Evolutionary conservation across 2,329 filamentous ascomycete species (phyloP), one percentile per base, ranked within the genome.

Genomic region (Colletotrichum somersetense): DNA sequence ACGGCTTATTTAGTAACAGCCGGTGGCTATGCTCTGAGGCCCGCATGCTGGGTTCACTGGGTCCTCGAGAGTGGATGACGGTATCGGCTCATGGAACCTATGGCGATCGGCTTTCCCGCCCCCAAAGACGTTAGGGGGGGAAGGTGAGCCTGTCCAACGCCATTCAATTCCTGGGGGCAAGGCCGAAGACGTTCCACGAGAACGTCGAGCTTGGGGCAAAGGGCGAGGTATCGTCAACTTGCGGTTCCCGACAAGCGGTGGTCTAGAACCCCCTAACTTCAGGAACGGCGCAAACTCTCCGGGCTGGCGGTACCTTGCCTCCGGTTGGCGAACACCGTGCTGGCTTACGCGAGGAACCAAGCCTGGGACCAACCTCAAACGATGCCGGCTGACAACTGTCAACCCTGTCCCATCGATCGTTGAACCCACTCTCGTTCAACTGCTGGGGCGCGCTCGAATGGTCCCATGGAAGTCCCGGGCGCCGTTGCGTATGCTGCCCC

Each of bases 201-300:
- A 50, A 23, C 38, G 33, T 50, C 18, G n/a, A 26, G 33, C 38
- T 61, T 65, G 59, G 55, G 52, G 50, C 55, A 40, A 56, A 42
- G 46, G 33, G 30, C 56, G 66, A 16, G 23, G 42, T 16, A 40
- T 69, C 53, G 38, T 64, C 33, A 56, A 55, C 50, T 26, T 67
- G 26, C 20, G 59, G 66, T 56, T 68, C 40, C 66, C 69, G 65
- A 64, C 30, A 4, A 61, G 40, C 64, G 59, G 35, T 50, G 59
- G 59, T 69, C 57, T 59, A 61, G 66, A 69, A 10, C 46, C 20
- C 42, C 40, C 44, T n/a, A 40, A 26, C 12, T 26, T 20, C 57
- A 44, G 55, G 59, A 62, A 55, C 69, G 65, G 66, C 59, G 53
- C 55, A 72, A 56, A 72, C 42, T 72, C 66, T 69, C 69, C 66